These are phyloP conservation scores for Planoprotostelium fungivorum DNA, from an alignment of 78 protist genomes.

Conservation along the genomic window DNA sequence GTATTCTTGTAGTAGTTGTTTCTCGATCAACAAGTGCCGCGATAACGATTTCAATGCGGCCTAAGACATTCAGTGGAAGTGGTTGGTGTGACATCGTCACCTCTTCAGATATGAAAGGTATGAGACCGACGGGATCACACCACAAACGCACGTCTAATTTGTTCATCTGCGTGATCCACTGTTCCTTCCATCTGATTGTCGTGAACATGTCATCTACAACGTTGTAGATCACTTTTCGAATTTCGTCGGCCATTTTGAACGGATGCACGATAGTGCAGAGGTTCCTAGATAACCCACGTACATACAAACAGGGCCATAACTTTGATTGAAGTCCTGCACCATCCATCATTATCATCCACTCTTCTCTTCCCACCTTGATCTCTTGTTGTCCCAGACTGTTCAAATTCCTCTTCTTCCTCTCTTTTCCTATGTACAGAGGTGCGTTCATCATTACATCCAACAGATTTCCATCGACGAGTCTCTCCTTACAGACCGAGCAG, in stretches of 20 bases:
- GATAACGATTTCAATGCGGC: neutral
- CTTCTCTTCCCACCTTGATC: neutral
- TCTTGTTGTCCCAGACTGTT: neutral
- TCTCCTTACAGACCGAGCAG: too few species aligned
- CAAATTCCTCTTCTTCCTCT: neutral
- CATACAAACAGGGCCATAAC: neutral
- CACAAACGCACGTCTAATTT: neutral
- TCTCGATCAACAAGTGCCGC: neutral
- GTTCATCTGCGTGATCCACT: neutral
- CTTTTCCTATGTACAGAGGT: neutral
- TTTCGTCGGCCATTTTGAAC: neutral
- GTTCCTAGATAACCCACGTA: neutral
- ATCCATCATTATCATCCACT: too few species aligned
- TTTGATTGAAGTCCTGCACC: neutral
- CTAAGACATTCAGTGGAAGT: neutral
- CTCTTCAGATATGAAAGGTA: neutral
- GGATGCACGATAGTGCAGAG: neutral
- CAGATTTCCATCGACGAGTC: neutral
- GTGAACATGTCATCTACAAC: neutral
- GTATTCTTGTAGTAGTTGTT: neutral
- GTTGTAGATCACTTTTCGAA: neutral
- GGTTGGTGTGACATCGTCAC: neutral
- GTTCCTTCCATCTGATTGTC: neutral
- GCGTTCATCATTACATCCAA: neutral
- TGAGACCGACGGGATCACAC: neutral